Base-by-base conservation (phyloP, 805 yeast genomes). In the Saccharomycopsis sp. region DNA sequence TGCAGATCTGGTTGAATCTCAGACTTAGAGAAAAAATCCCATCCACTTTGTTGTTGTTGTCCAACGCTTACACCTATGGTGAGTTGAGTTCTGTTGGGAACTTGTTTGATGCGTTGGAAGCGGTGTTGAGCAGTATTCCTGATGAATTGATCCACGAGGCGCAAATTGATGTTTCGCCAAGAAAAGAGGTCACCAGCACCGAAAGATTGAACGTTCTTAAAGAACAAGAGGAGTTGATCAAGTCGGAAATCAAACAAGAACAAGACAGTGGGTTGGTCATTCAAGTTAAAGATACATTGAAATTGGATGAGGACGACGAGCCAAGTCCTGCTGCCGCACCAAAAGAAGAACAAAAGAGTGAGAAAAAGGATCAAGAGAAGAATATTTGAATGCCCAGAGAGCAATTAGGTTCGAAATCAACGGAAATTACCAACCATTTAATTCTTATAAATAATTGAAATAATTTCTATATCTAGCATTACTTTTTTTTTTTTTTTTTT, bases 121-220 rank as follows among this genome's bases (percentile, higher is more conserved):
- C 89, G 15, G 96, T 89, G 18, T 67, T 89, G 55, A 75, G 85
- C 42, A 80, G 95, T 4, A 76, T 89, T 53, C 98, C 98, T 22
- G 94, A 86, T 54, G 96, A 89, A 60, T 87, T 89, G 45, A 89
- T 85, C 65, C 94, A 89, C 58, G 95, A 86, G 52, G 92, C 96
- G 51, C 94, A 86, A 62, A 71, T 88, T 50, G 94, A 87, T 57
- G 87, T 89, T 49, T 71, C 75, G 37, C 78, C 63, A 18, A 12
- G 30, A 9, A 35, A 34, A 29, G 38, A 43, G 15, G 77, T 75
- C 27, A 71, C 79, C 41, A 75, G 73, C 56, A 72, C 76, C 54
- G 79, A 80, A 60, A 77, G 80, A 52, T 67, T 81, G 48, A 78
- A 79, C 52, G 82, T 81, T 36, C 62, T 81, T 46, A 79, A 78